These are phyloP conservation scores for Populus nigra DNA, from an alignment of 345 rosid species.

Conservation along the genomic window DNA sequence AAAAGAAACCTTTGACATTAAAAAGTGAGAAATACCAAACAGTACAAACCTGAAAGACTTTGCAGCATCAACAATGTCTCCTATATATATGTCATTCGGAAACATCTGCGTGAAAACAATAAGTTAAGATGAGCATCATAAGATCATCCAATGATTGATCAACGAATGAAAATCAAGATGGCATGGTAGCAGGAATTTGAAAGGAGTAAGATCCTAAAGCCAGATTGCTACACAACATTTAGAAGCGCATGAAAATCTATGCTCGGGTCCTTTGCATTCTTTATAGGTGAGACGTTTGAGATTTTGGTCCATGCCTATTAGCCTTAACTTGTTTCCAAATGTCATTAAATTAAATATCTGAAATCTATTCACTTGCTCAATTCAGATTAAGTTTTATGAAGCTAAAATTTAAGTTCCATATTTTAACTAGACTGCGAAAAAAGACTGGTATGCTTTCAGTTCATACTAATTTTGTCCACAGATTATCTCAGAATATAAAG, in stretches of 20 bases:
- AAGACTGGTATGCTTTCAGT: no score
- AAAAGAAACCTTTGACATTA: not conserved
- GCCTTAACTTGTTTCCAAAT: not conserved
- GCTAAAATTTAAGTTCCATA: not conserved
- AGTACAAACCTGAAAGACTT: slow-evolving; percentile 68
- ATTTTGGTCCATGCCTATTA: not conserved
- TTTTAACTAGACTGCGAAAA: no score
- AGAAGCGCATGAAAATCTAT: not conserved
- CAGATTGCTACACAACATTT: not conserved
- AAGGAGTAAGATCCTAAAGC: not conserved
- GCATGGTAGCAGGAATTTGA: not conserved
- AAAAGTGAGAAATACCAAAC: not conserved
- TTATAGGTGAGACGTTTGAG: not conserved
- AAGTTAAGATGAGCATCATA: not conserved
- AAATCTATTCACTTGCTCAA: not conserved
- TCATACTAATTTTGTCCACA: no score
- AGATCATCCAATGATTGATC: not conserved
- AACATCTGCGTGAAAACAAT: slow-evolving; percentile 53
- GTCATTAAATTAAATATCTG: not conserved
- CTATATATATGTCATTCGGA: slow-evolving; percentile 70
- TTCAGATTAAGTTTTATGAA: not conserved
- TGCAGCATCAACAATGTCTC: slow-evolving; percentile 64
- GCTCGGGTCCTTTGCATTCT: not conserved
- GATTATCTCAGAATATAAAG: no score
- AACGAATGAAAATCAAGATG: not conserved